Evolutionary conservation across 2,329 filamentous ascomycete species (phyloP), one percentile per base, ranked within the genome.

Genomic region (Paraphoma sp.): DNA sequence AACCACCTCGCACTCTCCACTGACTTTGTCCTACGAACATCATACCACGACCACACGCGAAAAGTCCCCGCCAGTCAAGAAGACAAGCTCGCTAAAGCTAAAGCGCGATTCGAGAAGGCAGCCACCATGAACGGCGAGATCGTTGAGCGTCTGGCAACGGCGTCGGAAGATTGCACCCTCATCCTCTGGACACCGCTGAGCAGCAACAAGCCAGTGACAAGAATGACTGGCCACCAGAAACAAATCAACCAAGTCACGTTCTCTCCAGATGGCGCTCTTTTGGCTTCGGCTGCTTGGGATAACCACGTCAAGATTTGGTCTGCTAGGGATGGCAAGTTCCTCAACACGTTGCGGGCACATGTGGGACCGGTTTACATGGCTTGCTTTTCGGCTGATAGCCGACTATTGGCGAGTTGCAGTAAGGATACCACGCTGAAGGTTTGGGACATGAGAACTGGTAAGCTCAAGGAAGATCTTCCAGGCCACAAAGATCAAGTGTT

Each of bases 191-290:
- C 96, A 57, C 93, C 93, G 0, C 83, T 88, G 9, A 73, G 63
- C 33, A 88, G 89, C 4, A 91, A 83, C 7, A 97, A 98, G 75
- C 93, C 94, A 0, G 82, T 98, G 3, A 90, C 91, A n/a, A 84
- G 93, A 33, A 85, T 98, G 79, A 79, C 92, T n/a, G 95, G 95
- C 2, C 95, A 99, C 71, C 92, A 97, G 75, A 98, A 98, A 79
- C 91, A 94, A 72, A 93, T 98, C 65, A 97, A 98, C 76, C 91
- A 97, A 73, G 93, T 98, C 46, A 90, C 89, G 0, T 98, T 98
- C 78, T 97, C 92, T 0, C 93, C 94, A 0, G 93, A 98, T 71
- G 94, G 93, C 33, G 83, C 86, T 8, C 84, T 94, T 56, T 93
- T 99, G 67, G 95, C 95, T 8, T 96, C 91, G 38, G 89, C 91